Evolutionary conservation across 169 alveolate species (phyloP), one percentile per base, ranked within the genome.

Genomic region (Ichthyophthirius multifiliis): DNA sequence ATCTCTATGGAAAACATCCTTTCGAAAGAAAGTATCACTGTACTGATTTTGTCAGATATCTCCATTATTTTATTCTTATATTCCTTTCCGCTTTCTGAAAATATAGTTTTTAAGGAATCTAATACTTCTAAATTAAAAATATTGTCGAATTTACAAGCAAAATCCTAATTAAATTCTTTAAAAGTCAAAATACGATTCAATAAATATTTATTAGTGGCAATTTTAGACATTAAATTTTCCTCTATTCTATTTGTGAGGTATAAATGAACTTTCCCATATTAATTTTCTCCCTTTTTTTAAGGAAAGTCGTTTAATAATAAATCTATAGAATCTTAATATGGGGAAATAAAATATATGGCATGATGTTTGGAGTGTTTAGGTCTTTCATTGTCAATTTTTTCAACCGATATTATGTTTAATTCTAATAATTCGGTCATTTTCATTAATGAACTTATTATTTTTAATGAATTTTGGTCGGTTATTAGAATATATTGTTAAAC

Each of bases 381-480:
- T 73, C 86, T 67, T 15, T 39, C 64, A 34, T 47, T 32, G 18
- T 71, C 86, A 30, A 81, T 37, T 41, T 55, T 47, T 31, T 81
- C 81, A 23, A 81, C 82, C 5, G 86, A 81, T 27, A 65, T n/a
- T 35, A 81, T 74, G 31, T 76, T 76, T 31, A 81, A 30, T 55
- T 81, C 86, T 76, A 81, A 71, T 12, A 81, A 55, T 48, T 81
- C 86, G 27, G 74, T 76, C 76, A 71, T 39, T 63, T 81, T 67
- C 82, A 81, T 81, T n/a, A 64, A 73, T 18, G 86, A 76, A 35
- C 80, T 64, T 23, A 81, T 62, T 13, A 81, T 71, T 73, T 55
- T 81, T 2, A 81, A 65, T 4, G 86, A 71, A 5, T 62, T 81
- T 16, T 74, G 32, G 43, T 81, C 86, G 5, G 73, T 76, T 16